Conservation (phyloP, 306 rosid genomes). For the Ziziphus jujuba region DNA sequence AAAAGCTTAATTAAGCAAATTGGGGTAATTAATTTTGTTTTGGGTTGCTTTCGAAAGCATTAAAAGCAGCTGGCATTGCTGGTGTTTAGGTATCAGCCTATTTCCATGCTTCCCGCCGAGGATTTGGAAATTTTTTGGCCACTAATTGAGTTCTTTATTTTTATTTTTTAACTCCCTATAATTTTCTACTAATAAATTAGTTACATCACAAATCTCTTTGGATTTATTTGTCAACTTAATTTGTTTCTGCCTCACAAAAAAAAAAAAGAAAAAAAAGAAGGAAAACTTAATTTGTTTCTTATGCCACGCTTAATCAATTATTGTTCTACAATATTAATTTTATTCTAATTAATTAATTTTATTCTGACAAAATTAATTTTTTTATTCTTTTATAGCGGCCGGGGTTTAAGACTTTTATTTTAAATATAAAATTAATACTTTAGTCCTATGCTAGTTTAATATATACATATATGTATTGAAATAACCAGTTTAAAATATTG, state of each 20-base stretch:
- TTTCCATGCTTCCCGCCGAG: constrained; percentile 35
- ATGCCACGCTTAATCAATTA: not conserved
- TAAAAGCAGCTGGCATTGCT: constrained; percentile 8
- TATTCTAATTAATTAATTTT: no score
- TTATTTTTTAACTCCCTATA: not conserved
- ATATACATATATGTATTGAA: no score
- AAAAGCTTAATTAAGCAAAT: constrained; percentile 14
- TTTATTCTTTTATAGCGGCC: no score
- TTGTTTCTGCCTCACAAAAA: no score
- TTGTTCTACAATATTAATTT: no score
- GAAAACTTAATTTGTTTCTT: not conserved
- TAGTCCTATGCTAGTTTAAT: no score
- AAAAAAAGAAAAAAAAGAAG: no score
- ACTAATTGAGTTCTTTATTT: constrained; percentile 4
- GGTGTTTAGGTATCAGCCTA: constrained; percentile 25
- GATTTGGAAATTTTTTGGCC: constrained; percentile 19
- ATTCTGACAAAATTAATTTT: no score
- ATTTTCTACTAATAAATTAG: not conserved
- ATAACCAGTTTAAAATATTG: no score
- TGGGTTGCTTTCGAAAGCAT: constrained; percentile 22
- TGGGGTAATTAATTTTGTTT: constrained; percentile 7
- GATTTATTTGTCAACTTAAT: constrained; percentile 3
- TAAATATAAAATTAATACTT: no score
- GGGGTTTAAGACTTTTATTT: no score
- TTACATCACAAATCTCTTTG: not conserved